A percentile compares a stretch with the other conserved stretches of the same genome.
These are phyloP conservation scores for Diplodia corticola DNA, from an alignment of 2,329 filamentous ascomycete species.

Conservation along the genomic window DNA sequence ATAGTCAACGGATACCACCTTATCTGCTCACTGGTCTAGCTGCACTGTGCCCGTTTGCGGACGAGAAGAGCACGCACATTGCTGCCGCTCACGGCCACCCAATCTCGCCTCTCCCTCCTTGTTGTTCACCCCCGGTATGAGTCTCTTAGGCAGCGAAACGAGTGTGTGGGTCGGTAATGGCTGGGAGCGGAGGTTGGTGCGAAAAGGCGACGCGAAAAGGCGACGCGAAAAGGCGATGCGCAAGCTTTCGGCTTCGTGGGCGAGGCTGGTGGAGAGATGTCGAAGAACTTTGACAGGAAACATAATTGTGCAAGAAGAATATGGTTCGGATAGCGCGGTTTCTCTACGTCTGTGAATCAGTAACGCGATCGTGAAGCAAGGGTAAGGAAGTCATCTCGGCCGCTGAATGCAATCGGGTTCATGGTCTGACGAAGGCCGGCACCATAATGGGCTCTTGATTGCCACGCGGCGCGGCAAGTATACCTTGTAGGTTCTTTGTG, in stretches of 20 bases:
- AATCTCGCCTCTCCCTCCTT: not conserved
- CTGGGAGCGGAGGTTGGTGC: not conserved
- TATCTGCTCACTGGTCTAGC: too few relatives aligned
- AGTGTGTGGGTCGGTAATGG: not conserved
- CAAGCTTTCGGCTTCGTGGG: not conserved
- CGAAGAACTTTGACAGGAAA: not conserved
- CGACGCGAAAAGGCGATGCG: not conserved
- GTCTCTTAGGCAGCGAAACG: fast-evolving
- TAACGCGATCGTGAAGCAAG: not conserved
- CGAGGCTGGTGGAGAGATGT: not conserved
- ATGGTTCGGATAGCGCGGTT: not conserved
- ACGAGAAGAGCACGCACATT: too few relatives aligned
- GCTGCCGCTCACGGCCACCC: not conserved
- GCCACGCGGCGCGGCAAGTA: not conserved
- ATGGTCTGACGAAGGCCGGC: not conserved
- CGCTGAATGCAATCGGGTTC: not conserved
- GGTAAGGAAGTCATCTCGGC: not conserved
- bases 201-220: too few relatives aligned
- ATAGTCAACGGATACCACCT: too few relatives aligned
- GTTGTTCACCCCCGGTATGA: not conserved
- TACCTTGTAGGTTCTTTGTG: not conserved
- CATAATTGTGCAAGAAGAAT: not conserved
- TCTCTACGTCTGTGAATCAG: not conserved
- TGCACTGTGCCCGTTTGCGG: too few relatives aligned
- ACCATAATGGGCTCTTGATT: not conserved